Evolutionary conservation across 1,284 basidiomycete species (phyloP), one percentile per base, ranked within the genome.

Genomic region (Hemileia vastatrix): DNA sequence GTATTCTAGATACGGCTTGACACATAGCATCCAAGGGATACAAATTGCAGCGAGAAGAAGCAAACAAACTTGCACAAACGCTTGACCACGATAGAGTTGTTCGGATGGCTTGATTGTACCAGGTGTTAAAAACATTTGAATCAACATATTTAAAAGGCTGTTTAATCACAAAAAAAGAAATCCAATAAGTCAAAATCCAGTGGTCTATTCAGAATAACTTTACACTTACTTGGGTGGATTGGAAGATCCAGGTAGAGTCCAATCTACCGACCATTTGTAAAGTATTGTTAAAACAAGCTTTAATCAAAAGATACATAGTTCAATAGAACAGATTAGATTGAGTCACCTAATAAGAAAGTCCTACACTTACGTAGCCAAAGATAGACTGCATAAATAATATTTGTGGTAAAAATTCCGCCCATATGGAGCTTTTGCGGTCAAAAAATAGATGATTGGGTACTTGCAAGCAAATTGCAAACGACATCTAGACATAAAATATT

Each of bases 1-100:
- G 83, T 85, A 97, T 55, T 85, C 79, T 64, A 93, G 77, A 77
- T 97, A 99, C n/a, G 95, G 95, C 78, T 97, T 97, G 64, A 84
- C 81, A 72, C 87, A 81, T 66, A 99, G 80, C 83, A 98, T 85
- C 90, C 92, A 95, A 6, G 95, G 95, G 18, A 99, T 89, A 75
- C 95, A 97, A 52, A 93, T 79, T 40, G 81, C 78, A 4, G 95
- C 95, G 66, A 92, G 76, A 23, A 90, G 76, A 40, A 98, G 80
- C 62, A 99, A 77, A 44, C 90, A 77, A 24, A 84, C 81, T 77
- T 98, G 95, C 3, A 98, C 81, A 57, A 84, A 81, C n/a, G 82
- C 83, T 77, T 99, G 95, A 6, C 94, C 93, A 3, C 81, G 77
- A 78, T 91, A 98, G 45, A 99, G 81, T 74, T 87, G 85, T 44